Evolutionary conservation across 179 eudicot species (phyloP).

Genomic region (Gypsophila paniculata): DNA sequence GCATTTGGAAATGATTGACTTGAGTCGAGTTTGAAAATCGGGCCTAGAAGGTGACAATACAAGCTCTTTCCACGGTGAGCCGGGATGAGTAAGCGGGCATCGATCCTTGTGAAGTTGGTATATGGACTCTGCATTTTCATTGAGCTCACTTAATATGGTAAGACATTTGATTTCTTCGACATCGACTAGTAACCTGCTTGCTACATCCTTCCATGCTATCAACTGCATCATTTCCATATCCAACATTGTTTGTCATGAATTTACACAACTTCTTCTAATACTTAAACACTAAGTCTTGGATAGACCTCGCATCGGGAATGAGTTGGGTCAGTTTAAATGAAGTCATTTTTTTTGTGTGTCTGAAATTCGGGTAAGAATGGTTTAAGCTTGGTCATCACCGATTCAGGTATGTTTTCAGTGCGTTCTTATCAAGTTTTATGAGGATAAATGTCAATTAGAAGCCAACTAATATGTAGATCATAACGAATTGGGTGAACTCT

Average conservation of each 20-base stretch:
- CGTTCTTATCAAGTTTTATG: too few species aligned
- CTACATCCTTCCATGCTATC: conserved; percentile 80
- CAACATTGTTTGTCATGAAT: background rate
- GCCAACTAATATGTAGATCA: too few species aligned
- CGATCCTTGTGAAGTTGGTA: conserved; percentile 48
- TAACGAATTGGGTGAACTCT: too few species aligned
- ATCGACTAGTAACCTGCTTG: conserved; percentile 54
- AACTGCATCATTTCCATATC: conserved; percentile 38
- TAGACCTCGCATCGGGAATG: too few species aligned
- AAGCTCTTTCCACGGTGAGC: conserved; percentile 63
- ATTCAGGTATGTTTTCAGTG: too few species aligned
- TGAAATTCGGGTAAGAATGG: too few species aligned
- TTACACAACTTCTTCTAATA: too few species aligned
- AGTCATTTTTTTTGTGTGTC: too few species aligned
- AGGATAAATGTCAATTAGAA: too few species aligned
- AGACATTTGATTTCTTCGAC: conserved; percentile 56
- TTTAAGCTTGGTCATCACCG: too few species aligned
- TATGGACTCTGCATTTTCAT: conserved; percentile 65
- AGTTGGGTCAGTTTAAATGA: too few species aligned
- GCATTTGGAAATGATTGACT: conserved; percentile 27
- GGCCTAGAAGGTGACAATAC: conserved; percentile 47
- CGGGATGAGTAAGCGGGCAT: conserved; percentile 28
- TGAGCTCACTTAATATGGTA: conserved; percentile 36
- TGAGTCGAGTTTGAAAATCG: conserved; percentile 42
- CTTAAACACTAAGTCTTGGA: too few species aligned